Evolutionary conservation across 495 filamentous ascomycete genomes (phyloP), one percentile per base, ranked within the genome.

Genomic region (Penicillium verhagenii): DNA sequence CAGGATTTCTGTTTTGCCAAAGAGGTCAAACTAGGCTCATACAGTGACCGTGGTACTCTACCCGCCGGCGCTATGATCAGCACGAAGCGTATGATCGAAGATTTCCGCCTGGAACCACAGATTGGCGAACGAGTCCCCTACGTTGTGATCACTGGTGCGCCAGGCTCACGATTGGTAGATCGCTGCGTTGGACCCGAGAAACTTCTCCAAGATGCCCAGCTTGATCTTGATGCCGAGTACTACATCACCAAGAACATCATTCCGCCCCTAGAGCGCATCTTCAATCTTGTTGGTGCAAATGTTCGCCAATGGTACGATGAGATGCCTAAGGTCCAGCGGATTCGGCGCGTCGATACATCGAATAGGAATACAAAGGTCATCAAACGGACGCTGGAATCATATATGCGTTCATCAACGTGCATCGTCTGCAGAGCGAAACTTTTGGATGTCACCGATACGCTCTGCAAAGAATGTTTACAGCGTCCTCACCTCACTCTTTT

Each of bases 241-340:
- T 98, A 98, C 70, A 97, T 97, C 59, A 81, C 81, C 7, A 97
- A 96, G 76, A 97, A 96, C 63, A 63, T 98, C 21, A 94, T 98
- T 46, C 95, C 95, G 18, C 94, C 94, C 3, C 79, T 98, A 3
- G 94, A 96, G 71, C 84, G 94, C 13, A 97, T 98, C 49, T 97
- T 98, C 79, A 96, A 95, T 67, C 84, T 98, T 11, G 91, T 97
- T 23, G 94, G 94, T 26, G 94, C 92, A 18, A 95, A 95, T 69
- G 89, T 97, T 11, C 78, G 89, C 14, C 78, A 82, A 51, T 98
- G 94, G 94, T 97, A 92, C 56, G 92, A 96, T 50, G 91, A 96
- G 69, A 96, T 96, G 91, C 94, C 94, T 20, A 96, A 95, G 68
- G 79, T 90, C 29, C 90, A 90, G 60, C 81, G 86, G 3, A 82